Base-by-base conservation (phyloP, 169 alveolate genomes). In the Babesia sp. region DNA sequence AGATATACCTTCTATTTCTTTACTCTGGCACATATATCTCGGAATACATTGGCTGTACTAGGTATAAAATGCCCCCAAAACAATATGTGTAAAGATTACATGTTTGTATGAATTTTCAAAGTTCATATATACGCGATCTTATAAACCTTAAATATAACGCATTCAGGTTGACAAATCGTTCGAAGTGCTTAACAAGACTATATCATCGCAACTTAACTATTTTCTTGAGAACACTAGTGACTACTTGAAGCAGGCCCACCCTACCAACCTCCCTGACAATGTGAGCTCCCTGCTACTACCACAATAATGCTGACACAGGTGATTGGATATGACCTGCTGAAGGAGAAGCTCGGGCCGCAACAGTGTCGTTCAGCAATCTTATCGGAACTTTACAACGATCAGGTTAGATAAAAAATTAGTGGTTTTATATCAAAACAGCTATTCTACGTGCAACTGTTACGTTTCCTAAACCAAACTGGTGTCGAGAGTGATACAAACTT, bases 361-460 rank as follows among this genome's bases (percentile, higher is more conserved):
- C 53, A 70, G 37, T 51, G 67, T 29, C 37, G 56, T 5, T 7
- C 31, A 37, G 34, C 26, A 9, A 33, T 58, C 36, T 22, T 50
- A 6, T 8, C 46, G 3, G 74, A 72, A 51, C 33, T 81, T 0
- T 81, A 81, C 33, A 81, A 51, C 55, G 89, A 81, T 14, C 89
- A 81, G 60, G 87, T 79, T 7, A 6, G 76, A 16, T 12, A 3
- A 14, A 37, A 34, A 11, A 20, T 18, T 18, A 7, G 12, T 3
- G 22, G 31, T 3, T 11, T 45, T 3, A 50, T 16, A 22, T 16
- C 26, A 14, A n/a, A 2, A 18, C 48, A 79, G 87, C 69, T 57
- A 31, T 81, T 71, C 61, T 81, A 81, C 29, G 81, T 81, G 26
- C 76, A 81, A 45, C 70, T 81, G 58, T 42, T 81, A 46, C 71